A percentile compares a stretch with the other conserved stretches of the same genome.
These are phyloP conservation scores for Zygnema circumcarinatum DNA, from an alignment of 139 green algal genomes.

Conservation along the genomic window DNA sequence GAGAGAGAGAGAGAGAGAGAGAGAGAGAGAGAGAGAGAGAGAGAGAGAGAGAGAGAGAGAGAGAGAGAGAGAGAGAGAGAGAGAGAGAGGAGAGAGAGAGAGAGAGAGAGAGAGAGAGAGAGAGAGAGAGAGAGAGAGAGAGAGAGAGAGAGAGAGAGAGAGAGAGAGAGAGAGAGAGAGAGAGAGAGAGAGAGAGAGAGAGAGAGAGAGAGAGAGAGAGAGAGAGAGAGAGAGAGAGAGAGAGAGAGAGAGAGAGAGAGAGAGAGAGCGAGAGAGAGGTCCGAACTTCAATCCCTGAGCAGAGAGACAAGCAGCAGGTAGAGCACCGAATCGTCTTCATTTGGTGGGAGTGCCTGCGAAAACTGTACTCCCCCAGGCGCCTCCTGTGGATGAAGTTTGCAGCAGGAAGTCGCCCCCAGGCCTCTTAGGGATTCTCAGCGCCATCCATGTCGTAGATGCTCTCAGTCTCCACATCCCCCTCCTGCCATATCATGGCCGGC, in stretches of 20 bases:
- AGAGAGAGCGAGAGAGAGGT: background rate
- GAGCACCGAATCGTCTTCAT: background rate
- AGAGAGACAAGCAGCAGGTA: background rate
- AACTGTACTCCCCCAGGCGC: too few relatives aligned
- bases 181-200: slow-evolving; percentile 12
- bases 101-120: background rate
- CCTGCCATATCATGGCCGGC: slow-evolving; percentile 27
- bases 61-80: background rate
- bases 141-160: slow-evolving; percentile 12
- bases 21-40: background rate
- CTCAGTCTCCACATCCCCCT: slow-evolving; percentile 12
- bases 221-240: background rate
- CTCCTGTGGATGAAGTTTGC: too few relatives aligned
- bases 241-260: background rate
- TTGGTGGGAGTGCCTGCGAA: background rate
- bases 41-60: background rate
- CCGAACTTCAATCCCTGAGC: background rate
- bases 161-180: slow-evolving; percentile 8
- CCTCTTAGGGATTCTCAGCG: background rate
- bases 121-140: background rate
- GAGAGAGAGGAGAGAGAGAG: background rate
- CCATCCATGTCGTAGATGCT: slow-evolving; percentile 16
- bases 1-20: background rate
- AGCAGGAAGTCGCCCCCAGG: background rate
- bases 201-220: slow-evolving; percentile 5